A percentile compares a stretch with the other conserved stretches of the same genome.
Conservation (phyloP, 2,329 filamentous ascomycete genomes). For the Hypoxylon sp. region DNA sequence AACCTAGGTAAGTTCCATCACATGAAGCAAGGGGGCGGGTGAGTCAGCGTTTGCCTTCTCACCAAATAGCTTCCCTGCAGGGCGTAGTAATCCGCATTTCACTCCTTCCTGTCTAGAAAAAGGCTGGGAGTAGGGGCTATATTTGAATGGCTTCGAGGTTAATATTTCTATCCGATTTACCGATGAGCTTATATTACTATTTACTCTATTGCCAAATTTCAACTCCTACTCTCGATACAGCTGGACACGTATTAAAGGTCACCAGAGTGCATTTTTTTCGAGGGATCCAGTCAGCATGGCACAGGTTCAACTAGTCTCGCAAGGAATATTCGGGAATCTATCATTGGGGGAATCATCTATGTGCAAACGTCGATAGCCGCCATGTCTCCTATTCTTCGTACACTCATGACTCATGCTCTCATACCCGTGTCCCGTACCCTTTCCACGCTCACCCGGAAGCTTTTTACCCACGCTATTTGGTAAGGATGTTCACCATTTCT, state of each 20-base stretch:
- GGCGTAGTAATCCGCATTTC: not conserved
- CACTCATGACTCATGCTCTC: constrained; percentile 51
- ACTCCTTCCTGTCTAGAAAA: not conserved
- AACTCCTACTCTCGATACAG: not conserved
- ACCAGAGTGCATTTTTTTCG: not conserved
- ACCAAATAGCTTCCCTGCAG: not conserved
- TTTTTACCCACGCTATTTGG: constrained; percentile 43
- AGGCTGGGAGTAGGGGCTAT: not conserved
- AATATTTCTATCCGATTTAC: not conserved
- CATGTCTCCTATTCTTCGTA: constrained; percentile 47
- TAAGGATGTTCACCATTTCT: constrained; percentile 67
- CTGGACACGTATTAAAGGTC: not conserved
- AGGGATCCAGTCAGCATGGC: not conserved
- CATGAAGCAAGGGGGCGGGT: not conserved
- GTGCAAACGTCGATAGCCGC: constrained; percentile 33
- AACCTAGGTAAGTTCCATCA: not conserved
- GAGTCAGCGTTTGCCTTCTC: not conserved
- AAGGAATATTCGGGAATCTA: constrained; percentile 42
- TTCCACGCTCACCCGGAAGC: constrained; percentile 22
- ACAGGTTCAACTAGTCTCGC: constrained; percentile 1
- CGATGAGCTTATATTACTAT: not conserved
- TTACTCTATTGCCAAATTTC: not conserved
- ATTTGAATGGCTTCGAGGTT: not conserved
- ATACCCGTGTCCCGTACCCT: constrained; percentile 35
- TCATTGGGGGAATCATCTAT: constrained; percentile 55